Percentiles rank a stretch among this genome's conserved stretches.
These are phyloP conservation scores for Croton laevigatus DNA, from an alignment of 441 rosid species.

Conservation along the genomic window DNA sequence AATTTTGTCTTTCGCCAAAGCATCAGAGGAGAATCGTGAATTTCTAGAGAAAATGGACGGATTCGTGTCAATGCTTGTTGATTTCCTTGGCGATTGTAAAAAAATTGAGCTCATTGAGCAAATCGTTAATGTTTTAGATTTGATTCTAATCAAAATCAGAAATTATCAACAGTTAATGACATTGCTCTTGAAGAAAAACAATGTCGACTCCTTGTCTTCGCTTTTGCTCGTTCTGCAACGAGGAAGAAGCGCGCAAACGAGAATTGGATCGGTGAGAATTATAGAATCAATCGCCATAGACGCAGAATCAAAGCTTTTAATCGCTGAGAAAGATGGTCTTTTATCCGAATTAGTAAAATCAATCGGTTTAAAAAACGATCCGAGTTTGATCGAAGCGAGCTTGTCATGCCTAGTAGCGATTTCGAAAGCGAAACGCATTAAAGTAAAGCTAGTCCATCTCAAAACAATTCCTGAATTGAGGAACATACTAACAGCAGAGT, in stretches of 20 bases:
- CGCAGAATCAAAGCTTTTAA: slow-evolving; percentile 41
- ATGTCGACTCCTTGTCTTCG: slow-evolving; percentile 35
- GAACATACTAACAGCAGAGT: slow-evolving; percentile 36
- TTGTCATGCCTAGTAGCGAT: slow-evolving; percentile 52
- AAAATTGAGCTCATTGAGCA: slow-evolving; percentile 31
- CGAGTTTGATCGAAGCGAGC: slow-evolving; percentile 44
- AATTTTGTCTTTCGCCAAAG: slow-evolving; percentile 43
- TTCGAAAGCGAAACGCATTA: slow-evolving; percentile 47
- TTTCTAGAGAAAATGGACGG: slow-evolving; percentile 47
- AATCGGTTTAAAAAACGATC: slow-evolving; percentile 39
- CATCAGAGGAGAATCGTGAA: slow-evolving; percentile 50
- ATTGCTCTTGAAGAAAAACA: slow-evolving; percentile 31
- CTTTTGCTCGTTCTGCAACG: slow-evolving; percentile 43
- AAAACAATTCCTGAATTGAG: slow-evolving; percentile 34
- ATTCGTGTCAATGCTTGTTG: slow-evolving; percentile 48
- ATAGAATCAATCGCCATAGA: slow-evolving; percentile 49
- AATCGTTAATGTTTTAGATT: slow-evolving; percentile 43
- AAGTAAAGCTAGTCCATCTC: slow-evolving; percentile 38
- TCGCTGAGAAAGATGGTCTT: slow-evolving; percentile 54
- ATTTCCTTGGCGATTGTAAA: slow-evolving; percentile 33
- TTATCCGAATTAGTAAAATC: slow-evolving; percentile 38
- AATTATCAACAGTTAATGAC: slow-evolving; percentile 37
- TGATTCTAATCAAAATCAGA: slow-evolving; percentile 30
- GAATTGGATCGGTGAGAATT: slow-evolving; percentile 48
- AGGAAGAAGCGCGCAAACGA: slow-evolving; percentile 37